Base-by-base conservation (phyloP, 768 basidiomycete species). In the Leccinum imitatum region DNA sequence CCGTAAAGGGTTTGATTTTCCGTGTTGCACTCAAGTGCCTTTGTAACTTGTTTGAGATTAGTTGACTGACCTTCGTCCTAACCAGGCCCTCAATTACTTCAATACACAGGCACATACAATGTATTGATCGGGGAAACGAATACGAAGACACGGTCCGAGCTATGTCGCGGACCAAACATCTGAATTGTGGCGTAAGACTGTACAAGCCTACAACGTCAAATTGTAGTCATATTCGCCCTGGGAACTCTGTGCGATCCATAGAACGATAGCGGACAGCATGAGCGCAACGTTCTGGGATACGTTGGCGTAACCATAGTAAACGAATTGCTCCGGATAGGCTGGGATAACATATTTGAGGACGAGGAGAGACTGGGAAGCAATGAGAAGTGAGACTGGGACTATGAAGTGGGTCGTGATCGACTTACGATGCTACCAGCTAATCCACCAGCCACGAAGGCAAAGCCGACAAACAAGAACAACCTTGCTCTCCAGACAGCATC, bases 391-490 rank as follows among this genome's bases (percentile, higher is more conserved):
- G 61, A 19, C 19, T 19, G 44, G 21, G 25, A 21, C 23, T 3
- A n/a, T 6, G n/a, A 50, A 4, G 27, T 19, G 37, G 53, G 53
- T 27, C 2, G 30, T 44, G 21, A 6, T 27, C 0, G 35, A 85
- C 95, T 67, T 69, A 98, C 95, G 71, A 97, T 85, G 69, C 94
- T 95, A 53, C 96, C 97, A n/a, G 96, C 97, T 50, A 98, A 72
- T 0, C 97, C 97, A 8, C 97, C 96, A 2, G 97, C 97, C 94
- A 99, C 95, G 50, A 98, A 73, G 1, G 96, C 95, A 68, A 99
- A 97, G 1, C 96, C 96, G 60, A 98, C 82, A 75, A 99, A 99
- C 62, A 98, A 73, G 69, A 96, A 86, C 64, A 97, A 75, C 31
- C 95, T 78, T 6, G 96, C 96, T 63, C 91, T 80, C 93, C 94